Evolutionary conservation across 768 basidiomycete genomes (phyloP).

Genomic region (Lactarius hengduanensis): DNA sequence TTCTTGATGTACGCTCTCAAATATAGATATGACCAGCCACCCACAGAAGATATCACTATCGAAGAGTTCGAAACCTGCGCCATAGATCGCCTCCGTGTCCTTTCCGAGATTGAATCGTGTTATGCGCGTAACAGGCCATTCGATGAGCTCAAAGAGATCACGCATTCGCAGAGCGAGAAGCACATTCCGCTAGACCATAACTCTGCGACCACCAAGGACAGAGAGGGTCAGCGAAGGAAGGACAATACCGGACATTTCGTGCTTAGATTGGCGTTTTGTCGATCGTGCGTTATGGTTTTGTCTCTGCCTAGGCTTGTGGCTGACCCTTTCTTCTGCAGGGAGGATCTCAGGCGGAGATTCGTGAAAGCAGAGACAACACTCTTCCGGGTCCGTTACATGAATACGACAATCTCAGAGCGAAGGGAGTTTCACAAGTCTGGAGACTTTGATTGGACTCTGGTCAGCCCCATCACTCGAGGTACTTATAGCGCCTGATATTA

Average conservation of each 20-base stretch:
- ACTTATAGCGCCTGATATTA: conserved; percentile 13
- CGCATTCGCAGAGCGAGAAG: conserved; percentile 61
- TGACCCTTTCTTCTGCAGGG: conserved; percentile 46
- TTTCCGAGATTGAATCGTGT: conserved; percentile 90
- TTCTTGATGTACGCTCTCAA: not conserved
- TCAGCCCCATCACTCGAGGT: conserved; percentile 35
- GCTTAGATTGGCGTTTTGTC: conserved; percentile 89
- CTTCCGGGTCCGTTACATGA: conserved; percentile 80
- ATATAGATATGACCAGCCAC: conserved; percentile 80
- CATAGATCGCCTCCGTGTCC: conserved; percentile 79
- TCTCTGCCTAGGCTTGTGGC: not conserved
- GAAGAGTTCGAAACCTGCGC: conserved; percentile 96
- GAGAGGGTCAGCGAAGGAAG: conserved; percentile 65
- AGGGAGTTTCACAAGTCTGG: conserved; percentile 61
- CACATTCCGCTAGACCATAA: conserved; percentile 70
- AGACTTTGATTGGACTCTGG: conserved; percentile 65
- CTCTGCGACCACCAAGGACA: conserved; percentile 46
- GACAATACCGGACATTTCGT: conserved; percentile 96
- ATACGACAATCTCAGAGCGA: conserved; percentile 55
- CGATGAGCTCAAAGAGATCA: conserved; percentile 71
- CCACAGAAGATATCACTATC: conserved; percentile 82
- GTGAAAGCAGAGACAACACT: conserved; percentile 84
- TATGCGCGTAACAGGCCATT: conserved; percentile 78
- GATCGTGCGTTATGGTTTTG: conserved; percentile 67
- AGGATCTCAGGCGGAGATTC: conserved; percentile 86